Evolutionary conservation across 106 monocot genomes (phyloP), one percentile per base, ranked within the genome.

Genomic region (Cymbidium sinense): DNA sequence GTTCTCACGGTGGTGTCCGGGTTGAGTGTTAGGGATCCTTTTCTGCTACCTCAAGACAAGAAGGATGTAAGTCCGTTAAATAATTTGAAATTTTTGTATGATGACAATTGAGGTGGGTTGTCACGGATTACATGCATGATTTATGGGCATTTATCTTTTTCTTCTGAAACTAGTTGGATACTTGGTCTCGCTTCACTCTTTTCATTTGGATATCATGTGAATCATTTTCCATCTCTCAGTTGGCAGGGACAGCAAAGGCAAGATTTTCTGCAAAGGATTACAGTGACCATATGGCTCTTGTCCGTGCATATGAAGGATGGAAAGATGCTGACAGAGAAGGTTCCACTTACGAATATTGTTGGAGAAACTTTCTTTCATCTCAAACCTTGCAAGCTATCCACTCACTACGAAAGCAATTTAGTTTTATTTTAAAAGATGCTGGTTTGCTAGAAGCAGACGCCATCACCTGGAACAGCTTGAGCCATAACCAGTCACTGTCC

Each of bases 261-360:
- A 92, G 95, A 84, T 99, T 99, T 73, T 92, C 99, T 77, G 87
- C 99, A 15, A 99, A 99, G 81, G 99, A 99, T 79, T 99, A 99
- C 73, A 99, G 99, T 79, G 99, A 99, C 80, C 99, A 99, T 78
- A 99, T 99, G 99, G 95, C 99, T 62, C 90, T 99, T 76, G 92
- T 99, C 7, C 92, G 99, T 77, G 99, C 99, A 71, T 99, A 90
- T 41, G 99, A 99, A 76, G 99, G 99, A 77, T 99, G 92, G 95
- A 99, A 99, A 85, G 84, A 92, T 82, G 94, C 99, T 72, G 99
- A 99, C 5, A 88, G 95, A 80, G 99, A 99, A 90, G 99, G 99
- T 35, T 95, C 99, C 47, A 84, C 85, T 76, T 99, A 99, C 44
- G 98, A 99, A 79, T 99, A 90, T 34, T 99, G 99, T 75, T 99